Evolutionary conservation across 495 filamentous ascomycete species (phyloP), one percentile per base, ranked within the genome.

Genomic region (Physcia stellaris): DNA sequence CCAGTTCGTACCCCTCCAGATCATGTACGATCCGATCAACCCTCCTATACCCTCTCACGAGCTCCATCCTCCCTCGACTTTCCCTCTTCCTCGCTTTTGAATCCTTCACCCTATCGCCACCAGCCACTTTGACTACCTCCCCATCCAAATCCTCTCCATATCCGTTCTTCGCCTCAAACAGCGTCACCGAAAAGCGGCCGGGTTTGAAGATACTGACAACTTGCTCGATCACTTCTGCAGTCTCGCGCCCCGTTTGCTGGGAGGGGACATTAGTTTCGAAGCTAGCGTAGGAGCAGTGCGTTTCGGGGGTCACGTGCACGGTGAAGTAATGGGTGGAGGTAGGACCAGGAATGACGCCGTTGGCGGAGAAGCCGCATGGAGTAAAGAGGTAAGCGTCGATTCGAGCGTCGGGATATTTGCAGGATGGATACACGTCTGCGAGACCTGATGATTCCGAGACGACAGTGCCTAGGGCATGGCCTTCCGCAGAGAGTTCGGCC

Each of bases 221-320:
- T 41, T 94, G 86, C 59, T 94, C 75, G 45, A 99, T 77, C 43
- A 96, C 74, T 22, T 92, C 87, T 20, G 75, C 77, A 17, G 88
- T 94, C 52, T 85, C 77, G 48, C 87, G 85, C 10, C 88, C 88
- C 35, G 73, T 80, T 60, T 92, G 83, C 17, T 75, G 74, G 39
- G 83, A 77, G n/a, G 92, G 90, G 5, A 99, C 92, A 47, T 99
- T 96, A 47, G 92, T 95, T 68, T 99, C 92, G 53, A 99, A 99
- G 4, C 86, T 94, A 12, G 92, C 92, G 52, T 94, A 99, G n/a
- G 86, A 94, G 68, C 88, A 99, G 52, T 92, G 75, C 23, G 90
- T 82, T 67, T 99, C 92, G 1, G 92, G 92, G 0, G 92, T 99
- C 42, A 99, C 92, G 56, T 99, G 92, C 30, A 99, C 92, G 2